Base-by-base conservation (phyloP, 2,329 filamentous ascomycete genomes). In the Fusarium buxicola region DNA sequence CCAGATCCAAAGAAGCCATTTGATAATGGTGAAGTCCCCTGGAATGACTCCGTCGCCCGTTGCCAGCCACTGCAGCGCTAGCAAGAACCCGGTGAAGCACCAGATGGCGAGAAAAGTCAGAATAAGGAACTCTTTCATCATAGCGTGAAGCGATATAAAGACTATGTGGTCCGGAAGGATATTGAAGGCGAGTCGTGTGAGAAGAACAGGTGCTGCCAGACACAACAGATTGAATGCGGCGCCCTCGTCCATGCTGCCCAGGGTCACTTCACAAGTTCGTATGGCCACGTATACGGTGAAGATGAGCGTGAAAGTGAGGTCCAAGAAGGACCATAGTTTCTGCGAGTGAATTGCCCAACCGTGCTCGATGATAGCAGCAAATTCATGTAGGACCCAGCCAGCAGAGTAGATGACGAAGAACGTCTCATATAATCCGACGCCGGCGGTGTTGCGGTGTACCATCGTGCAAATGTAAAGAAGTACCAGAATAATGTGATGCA, bases 1-100 rank as follows among this genome's bases (percentile, higher is more conserved):
- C 89, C 89, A 91, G 64, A 92, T 89, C 86, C 87, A 91, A 1
- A 92, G 79, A 80, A 91, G 89, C 89, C 89, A 92, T 72, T 91
- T 91, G 11, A 83, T 83, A 36, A 91, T 88, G 0, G 86, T 89
- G 9, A 73, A 69, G 69, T 76, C 79, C 10, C 63, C 62, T 0
- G 73, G 71, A 3, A 60, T 57, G 8, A 71, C 41, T 27, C 44
- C 66, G 8, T 58, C 39, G 8, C 49, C 56, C 0, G 65, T 68
- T 10, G 74, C 66, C 4, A 92, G 82, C 88, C 89, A 91, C 55
- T 84, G 82, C 73, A 92, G 81, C 2, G 87, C 86, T 7, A 92
- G 78, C 4, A 91, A 75, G 72, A 92, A 91, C 2, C 89, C 89
- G 3, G 84, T 85, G 66, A 91, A 91, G 66, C 88, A 91, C 77